Conservation (phyloP, 768 basidiomycete species). For the Amanita pallidorosea region DNA sequence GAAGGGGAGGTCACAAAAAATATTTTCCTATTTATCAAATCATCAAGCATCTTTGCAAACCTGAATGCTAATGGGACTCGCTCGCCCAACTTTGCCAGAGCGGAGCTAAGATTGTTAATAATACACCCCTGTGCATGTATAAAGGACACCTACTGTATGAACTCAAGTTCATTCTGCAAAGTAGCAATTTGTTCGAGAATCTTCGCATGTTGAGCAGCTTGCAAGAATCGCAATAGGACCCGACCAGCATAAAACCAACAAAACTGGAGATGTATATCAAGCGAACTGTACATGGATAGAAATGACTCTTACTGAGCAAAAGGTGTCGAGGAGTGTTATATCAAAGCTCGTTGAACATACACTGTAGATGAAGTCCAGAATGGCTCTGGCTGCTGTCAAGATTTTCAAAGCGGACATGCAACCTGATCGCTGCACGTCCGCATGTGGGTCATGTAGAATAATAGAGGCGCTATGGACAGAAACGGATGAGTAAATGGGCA, state of each 20-base stretch:
- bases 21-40: conserved; percentile 29
- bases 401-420: conserved; percentile 66
- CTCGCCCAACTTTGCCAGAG: conserved; percentile 52
- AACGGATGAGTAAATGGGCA: conserved; percentile 2
- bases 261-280: conserved; percentile 26
- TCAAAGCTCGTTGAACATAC: conserved; percentile 66
- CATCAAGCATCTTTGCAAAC: conserved; percentile 47
- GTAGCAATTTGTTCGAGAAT: conserved; percentile 46
- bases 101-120: conserved; percentile 26
- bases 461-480: conserved; percentile 42
- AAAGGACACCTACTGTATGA: conserved; percentile 43
- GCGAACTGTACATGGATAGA: not conserved
- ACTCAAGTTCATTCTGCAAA: conserved; percentile 53
- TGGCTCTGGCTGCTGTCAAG: conserved; percentile 51
- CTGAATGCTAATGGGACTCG: conserved; percentile 57
- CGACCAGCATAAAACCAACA: conserved; percentile 63
- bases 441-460: conserved; percentile 69
- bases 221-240: conserved; percentile 55
- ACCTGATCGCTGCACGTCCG: conserved; percentile 41
- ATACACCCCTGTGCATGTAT: not conserved
- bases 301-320: conserved; percentile 44
- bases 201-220: conserved; percentile 48
- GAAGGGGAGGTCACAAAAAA: conserved; percentile 12
- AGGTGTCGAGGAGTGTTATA: conserved; percentile 57
- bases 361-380: conserved; percentile 56